These are phyloP conservation scores for Medicago ruthenica DNA, from an alignment of 306 rosid species.

Conservation along the genomic window DNA sequence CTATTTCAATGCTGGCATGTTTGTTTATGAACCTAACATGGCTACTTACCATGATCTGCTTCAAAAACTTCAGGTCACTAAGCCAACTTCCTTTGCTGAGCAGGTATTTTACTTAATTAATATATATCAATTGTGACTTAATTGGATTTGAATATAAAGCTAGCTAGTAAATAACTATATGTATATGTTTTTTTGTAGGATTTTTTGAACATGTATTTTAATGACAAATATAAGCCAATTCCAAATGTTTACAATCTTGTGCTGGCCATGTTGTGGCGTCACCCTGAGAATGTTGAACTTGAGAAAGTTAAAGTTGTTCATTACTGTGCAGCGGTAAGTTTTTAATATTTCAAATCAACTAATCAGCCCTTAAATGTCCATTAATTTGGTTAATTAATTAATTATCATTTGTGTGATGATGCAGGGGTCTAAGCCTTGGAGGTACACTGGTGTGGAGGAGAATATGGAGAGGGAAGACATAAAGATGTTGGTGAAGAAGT, in stretches of 20 bases:
- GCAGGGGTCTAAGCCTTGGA: slow-evolving; percentile 95
- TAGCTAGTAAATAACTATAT: neutral
- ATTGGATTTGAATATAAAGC: neutral
- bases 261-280: slow-evolving; percentile 89
- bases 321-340: slow-evolving; percentile 82
- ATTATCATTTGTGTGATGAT: neutral
- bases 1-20: slow-evolving; percentile 90
- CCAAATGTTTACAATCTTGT: slow-evolving; percentile 69
- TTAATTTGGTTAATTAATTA: neutral
- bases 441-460: slow-evolving; percentile 72
- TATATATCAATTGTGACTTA: neutral
- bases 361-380: neutral
- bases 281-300: slow-evolving; percentile 72
- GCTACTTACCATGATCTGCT: slow-evolving; percentile 69
- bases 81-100: slow-evolving; percentile 81
- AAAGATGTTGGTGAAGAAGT: slow-evolving; percentile 73
- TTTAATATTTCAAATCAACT: neutral
- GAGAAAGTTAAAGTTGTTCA: slow-evolving; percentile 80
- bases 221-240: slow-evolving; percentile 63
- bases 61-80: slow-evolving; percentile 38
- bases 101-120: slow-evolving; percentile 51
- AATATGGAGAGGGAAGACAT: slow-evolving; percentile 90
- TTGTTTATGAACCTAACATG: slow-evolving; percentile 70
- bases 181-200: slow-evolving; percentile 49
- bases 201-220: slow-evolving; percentile 71